Conservation (phyloP, 2,329 filamentous ascomycete species). For the Calonectria henricotiae region DNA sequence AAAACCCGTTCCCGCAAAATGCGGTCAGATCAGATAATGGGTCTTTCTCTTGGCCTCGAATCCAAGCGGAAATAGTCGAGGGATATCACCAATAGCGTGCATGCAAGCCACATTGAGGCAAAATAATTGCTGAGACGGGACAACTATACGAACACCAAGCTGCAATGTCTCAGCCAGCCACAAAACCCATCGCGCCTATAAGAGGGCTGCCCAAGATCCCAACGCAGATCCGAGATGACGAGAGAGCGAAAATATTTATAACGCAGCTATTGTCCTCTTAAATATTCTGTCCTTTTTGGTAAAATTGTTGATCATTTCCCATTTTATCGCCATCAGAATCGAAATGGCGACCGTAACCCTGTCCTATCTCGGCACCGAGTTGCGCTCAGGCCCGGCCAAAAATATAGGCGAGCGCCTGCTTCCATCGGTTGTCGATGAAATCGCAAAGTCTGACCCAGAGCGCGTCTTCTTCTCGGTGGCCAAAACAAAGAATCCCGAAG, state of each 20-base stretch:
- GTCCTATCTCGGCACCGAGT: background rate
- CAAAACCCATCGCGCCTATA: background rate
- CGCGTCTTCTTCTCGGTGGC: constrained; percentile 61
- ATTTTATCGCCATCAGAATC: background rate
- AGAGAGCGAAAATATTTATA: background rate
- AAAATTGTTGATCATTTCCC: background rate
- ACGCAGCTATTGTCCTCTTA: background rate
- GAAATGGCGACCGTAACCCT: background rate
- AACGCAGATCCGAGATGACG: too few species aligned
- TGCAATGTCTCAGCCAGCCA: constrained; percentile 5
- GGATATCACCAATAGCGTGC: background rate
- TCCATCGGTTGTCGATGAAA: constrained; percentile 46
- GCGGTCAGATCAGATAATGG: background rate
- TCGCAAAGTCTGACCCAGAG: constrained; percentile 45
- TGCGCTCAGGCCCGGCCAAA: background rate
- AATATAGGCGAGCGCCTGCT: constrained; percentile 41
- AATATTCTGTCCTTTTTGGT: background rate
- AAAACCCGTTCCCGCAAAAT: background rate
- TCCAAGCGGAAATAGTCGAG: background rate
- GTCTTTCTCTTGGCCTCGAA: background rate
- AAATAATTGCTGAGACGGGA: background rate
- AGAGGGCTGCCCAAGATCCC: background rate
- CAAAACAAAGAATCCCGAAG: constrained; percentile 46
- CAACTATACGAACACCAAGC: background rate
- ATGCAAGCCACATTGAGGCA: background rate